A percentile compares a stretch with the other conserved stretches of the same genome.
phyloP scores from a whole-genome alignment of 1,284 basidiomycete species.

The Wallemia mellicola region DNA sequence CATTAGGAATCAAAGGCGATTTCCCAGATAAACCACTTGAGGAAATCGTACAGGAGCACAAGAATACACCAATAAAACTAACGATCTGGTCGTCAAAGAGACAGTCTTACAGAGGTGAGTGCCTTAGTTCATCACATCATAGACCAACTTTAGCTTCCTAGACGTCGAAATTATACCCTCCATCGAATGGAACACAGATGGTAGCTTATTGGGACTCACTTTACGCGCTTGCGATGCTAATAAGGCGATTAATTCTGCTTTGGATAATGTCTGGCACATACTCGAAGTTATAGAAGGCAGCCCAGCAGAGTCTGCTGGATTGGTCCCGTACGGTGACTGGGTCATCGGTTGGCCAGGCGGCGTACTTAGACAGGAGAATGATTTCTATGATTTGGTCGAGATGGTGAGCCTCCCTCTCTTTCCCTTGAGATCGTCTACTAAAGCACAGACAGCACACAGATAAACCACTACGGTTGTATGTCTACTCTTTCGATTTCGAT shows the following conservation, averaged over 20 bases:
- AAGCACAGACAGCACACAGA: constrained; percentile 85
- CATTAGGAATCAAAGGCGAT: neutral
- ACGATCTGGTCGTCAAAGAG: neutral
- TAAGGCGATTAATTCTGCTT: constrained; percentile 18
- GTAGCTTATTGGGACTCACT: neutral
- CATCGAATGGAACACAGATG: neutral
- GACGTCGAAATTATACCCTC: neutral
- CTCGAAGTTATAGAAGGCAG: constrained; percentile 84
- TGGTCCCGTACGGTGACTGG: constrained; percentile 67
- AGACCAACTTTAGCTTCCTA: neutral
- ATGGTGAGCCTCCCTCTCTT: constrained; percentile 40
- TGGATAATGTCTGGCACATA: constrained; percentile 92
- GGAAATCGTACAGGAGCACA: neutral
- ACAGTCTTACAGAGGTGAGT: neutral
- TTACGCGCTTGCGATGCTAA: neutral
- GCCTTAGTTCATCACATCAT: neutral
- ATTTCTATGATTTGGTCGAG: constrained; percentile 91
- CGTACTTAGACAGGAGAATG: constrained; percentile 62
- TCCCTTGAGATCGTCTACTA: no score
- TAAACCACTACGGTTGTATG: constrained; percentile 70
- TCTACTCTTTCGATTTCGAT: constrained; percentile 91
- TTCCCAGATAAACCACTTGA: neutral
- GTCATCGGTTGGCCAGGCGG: constrained; percentile 87
- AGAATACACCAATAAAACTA: neutral
- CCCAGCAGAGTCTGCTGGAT: constrained; percentile 46